Percentiles rank a stretch among this genome's conserved stretches.
Conservation (phyloP, 176 grass and related monocot genomes). For the Oryza brachyantha region DNA sequence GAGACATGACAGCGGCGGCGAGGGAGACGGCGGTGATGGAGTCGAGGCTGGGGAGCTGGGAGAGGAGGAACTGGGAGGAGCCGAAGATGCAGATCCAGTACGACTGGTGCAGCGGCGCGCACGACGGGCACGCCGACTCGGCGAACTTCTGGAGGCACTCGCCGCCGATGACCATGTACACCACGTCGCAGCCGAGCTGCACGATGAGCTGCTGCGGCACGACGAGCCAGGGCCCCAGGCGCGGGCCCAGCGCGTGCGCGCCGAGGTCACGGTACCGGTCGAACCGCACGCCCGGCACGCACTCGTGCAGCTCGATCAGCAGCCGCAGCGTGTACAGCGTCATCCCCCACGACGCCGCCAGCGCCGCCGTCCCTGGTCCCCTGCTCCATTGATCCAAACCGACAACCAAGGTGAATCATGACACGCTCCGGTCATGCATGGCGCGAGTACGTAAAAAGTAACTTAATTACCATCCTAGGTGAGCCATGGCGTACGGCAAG, state of each 20-base stretch:
- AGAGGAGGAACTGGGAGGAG: conserved; percentile 67
- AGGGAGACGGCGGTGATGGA: conserved; percentile 66
- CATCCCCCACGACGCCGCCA: conserved; percentile 66
- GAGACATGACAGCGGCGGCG: conserved; percentile 71
- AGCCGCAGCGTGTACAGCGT: conserved; percentile 88
- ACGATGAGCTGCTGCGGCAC: conserved; percentile 82
- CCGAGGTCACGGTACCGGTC: conserved; percentile 83
- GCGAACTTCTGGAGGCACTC: conserved; percentile 62
- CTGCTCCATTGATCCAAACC: too few species aligned
- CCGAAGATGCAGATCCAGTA: conserved; percentile 87
- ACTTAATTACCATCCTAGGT: conserved; percentile 64
- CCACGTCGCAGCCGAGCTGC: conserved; percentile 63
- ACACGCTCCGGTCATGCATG: too few species aligned
- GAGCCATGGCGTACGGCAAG: conserved; percentile 68
- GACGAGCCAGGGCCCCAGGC: conserved; percentile 69
- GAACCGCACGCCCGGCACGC: conserved; percentile 82
- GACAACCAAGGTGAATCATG: too few species aligned
- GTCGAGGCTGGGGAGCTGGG: conserved; percentile 66
- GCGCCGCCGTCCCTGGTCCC: conserved; percentile 49
- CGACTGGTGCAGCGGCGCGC: conserved; percentile 49
- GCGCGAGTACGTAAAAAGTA: neutral
- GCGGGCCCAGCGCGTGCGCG: conserved; percentile 66
- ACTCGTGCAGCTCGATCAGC: conserved; percentile 91
- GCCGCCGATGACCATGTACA: conserved; percentile 88
- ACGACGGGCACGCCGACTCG: conserved; percentile 30